Conservation (phyloP, 331 rosid genomes). For the Prunus yedoensis region DNA sequence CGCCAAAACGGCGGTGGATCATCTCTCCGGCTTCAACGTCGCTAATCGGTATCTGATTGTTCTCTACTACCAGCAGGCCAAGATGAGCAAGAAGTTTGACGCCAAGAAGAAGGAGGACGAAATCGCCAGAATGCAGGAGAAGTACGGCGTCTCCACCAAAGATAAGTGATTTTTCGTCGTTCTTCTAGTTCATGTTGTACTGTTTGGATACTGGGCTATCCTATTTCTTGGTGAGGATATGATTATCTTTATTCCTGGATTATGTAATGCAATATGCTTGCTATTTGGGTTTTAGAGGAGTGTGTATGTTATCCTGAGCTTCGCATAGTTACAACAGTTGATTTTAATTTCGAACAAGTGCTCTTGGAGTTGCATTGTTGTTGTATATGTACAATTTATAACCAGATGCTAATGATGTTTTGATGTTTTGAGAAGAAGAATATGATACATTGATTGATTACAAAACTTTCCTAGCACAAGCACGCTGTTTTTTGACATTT, state of each 20-base stretch:
- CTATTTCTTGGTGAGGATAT: not conserved
- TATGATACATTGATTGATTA: slow-evolving; percentile 48
- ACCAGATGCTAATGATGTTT: slow-evolving; percentile 26
- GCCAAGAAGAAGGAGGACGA: slow-evolving; percentile 94
- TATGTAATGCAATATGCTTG: not conserved
- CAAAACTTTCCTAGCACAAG: slow-evolving; percentile 84
- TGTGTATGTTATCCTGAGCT: not conserved
- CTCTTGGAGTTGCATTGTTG: not conserved
- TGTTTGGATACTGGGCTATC: not conserved
- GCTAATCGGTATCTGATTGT: slow-evolving; percentile 93
- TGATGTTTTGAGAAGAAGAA: slow-evolving; percentile 23
- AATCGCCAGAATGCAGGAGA: slow-evolving; percentile 76
- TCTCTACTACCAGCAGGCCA: slow-evolving; percentile 87
- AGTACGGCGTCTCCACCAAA: slow-evolving; percentile 80
- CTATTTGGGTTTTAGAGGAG: not conserved
- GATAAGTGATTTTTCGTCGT: slow-evolving; percentile 45
- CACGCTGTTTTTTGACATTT: slow-evolving; percentile 19
- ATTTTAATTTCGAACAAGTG: not conserved
- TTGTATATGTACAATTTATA: slow-evolving; percentile 26
- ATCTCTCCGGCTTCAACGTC: slow-evolving; percentile 95
- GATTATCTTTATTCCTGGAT: too few species aligned
- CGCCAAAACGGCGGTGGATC: slow-evolving; percentile 97
- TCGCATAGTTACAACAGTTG: not conserved
- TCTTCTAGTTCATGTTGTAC: not conserved
- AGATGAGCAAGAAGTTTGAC: slow-evolving; percentile 94